Evolutionary conservation across 208 protist species (phyloP).

Genomic region (Trypanosoma scelopori): DNA sequence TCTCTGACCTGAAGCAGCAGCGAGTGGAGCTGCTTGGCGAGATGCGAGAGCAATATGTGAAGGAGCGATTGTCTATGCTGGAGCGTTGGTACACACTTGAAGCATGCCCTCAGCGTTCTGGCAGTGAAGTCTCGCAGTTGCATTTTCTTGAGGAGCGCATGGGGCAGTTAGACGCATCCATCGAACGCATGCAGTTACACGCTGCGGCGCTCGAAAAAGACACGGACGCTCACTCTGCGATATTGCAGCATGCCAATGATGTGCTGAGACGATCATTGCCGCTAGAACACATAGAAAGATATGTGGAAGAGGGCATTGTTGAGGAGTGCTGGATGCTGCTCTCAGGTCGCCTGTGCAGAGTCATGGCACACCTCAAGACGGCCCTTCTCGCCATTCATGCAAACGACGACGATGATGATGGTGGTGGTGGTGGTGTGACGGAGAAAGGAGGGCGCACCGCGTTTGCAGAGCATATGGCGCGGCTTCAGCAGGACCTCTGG

Average conservation of each 20-base stretch:
- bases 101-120: background rate
- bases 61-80: slow-evolving; percentile 14
- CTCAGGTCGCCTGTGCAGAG: background rate
- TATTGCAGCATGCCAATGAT: background rate
- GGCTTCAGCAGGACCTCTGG: slow-evolving; percentile 20
- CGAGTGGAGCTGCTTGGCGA: background rate
- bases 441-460: background rate
- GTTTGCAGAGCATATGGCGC: slow-evolving; percentile 14
- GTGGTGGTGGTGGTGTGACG: background rate
- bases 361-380: background rate
- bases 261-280: background rate
- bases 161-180: slow-evolving; percentile 7
- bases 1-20: background rate
- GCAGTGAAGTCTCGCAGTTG: background rate
- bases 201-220: background rate
- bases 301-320: background rate
- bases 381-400: background rate
- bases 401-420: background rate
- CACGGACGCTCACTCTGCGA: background rate
- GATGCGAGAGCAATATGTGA: slow-evolving; percentile 5
- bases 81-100: slow-evolving; percentile 9
- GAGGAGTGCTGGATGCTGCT: slow-evolving; percentile 15
- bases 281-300: too few species aligned
- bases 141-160: slow-evolving; percentile 13
- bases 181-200: slow-evolving; percentile 2